Conservation (phyloP, 192 early-diverging fungal genomes). For the Diversispora epigaea region DNA sequence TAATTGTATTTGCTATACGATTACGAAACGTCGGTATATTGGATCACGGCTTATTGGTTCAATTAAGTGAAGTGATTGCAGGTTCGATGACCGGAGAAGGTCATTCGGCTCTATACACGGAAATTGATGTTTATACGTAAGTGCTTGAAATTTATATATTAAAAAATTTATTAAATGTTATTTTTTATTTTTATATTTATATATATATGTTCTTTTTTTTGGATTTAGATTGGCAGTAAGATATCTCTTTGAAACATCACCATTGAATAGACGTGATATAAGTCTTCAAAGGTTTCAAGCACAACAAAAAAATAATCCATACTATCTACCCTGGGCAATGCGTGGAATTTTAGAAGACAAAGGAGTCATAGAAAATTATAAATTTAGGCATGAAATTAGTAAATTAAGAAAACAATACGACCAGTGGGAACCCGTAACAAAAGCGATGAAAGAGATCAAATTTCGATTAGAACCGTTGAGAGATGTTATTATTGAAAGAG, state of each 20-base stretch:
- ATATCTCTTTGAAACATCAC: conserved; percentile 40
- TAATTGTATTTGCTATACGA: conserved; percentile 84
- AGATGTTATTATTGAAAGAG: conserved; percentile 34
- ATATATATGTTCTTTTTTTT: background rate
- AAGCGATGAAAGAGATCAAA: conserved; percentile 78
- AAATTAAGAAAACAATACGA: conserved; percentile 69
- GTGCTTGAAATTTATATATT: conserved; percentile 8
- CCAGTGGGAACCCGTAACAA: conserved; percentile 75
- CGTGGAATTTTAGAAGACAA: conserved; percentile 76
- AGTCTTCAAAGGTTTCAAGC: conserved; percentile 63
- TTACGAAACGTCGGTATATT: conserved; percentile 84
- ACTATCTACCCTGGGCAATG: conserved; percentile 92
- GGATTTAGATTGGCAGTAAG: conserved; percentile 38
- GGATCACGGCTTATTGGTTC: conserved; percentile 84
- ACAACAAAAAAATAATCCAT: conserved; percentile 78
- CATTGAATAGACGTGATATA: conserved; percentile 34
- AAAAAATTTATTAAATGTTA: conserved; percentile 1
- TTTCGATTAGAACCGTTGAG: conserved; percentile 85
- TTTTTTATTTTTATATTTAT: background rate
- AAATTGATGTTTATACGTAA: conserved; percentile 77
- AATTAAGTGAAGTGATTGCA: conserved; percentile 81
- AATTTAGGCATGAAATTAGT: conserved; percentile 64
- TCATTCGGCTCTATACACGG: conserved; percentile 93
- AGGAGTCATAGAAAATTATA: conserved; percentile 51
- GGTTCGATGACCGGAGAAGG: conserved; percentile 89